Percentiles rank a stretch among this genome's conserved stretches.
These are phyloP conservation scores for Alternaria sp. DNA, from an alignment of 2,329 filamentous ascomycete species.

Conservation along the genomic window DNA sequence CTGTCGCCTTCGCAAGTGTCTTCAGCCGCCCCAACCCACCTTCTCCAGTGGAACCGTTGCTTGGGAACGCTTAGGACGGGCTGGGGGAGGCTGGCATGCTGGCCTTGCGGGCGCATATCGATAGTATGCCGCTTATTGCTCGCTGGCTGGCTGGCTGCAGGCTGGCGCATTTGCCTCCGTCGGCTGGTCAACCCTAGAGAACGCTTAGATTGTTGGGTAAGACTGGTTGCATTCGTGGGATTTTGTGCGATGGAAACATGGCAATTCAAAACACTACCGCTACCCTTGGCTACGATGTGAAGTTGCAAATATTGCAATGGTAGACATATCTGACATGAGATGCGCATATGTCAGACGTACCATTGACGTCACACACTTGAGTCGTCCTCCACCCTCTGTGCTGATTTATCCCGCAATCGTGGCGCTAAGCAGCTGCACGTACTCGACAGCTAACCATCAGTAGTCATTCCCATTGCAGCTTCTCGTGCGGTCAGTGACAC, in stretches of 20 bases:
- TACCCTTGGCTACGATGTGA: conserved; percentile 2
- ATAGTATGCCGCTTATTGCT: conserved; percentile 6
- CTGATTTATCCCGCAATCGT: not conserved
- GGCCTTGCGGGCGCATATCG: conserved; percentile 7
- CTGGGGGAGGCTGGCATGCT: not conserved
- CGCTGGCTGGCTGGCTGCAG: not conserved
- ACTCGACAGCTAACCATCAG: not conserved
- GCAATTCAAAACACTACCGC: conserved; percentile 3
- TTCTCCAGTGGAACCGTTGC: conserved; percentile 11
- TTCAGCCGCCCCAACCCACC: conserved; percentile 16
- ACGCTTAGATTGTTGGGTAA: not conserved
- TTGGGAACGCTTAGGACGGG: conserved; percentile 12
- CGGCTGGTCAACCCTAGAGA: not conserved
- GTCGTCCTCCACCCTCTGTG: not conserved
- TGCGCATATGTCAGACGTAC: conserved; percentile 2
- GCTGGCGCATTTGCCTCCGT: conserved; percentile 1
- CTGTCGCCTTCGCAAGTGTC: conserved; percentile 8
- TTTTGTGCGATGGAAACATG: not conserved
- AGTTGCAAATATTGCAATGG: not conserved
- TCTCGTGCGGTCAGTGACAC: not conserved
- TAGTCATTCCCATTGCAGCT: conserved; percentile 4
- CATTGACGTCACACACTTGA: conserved; percentile 10
- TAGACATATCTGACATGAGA: not conserved
- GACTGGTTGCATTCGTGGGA: not conserved
- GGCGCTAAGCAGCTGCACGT: not conserved